A percentile compares a stretch with the other conserved stretches of the same genome.
Conservation (phyloP, 768 basidiomycete species). For the Lepiota subincarnata region DNA sequence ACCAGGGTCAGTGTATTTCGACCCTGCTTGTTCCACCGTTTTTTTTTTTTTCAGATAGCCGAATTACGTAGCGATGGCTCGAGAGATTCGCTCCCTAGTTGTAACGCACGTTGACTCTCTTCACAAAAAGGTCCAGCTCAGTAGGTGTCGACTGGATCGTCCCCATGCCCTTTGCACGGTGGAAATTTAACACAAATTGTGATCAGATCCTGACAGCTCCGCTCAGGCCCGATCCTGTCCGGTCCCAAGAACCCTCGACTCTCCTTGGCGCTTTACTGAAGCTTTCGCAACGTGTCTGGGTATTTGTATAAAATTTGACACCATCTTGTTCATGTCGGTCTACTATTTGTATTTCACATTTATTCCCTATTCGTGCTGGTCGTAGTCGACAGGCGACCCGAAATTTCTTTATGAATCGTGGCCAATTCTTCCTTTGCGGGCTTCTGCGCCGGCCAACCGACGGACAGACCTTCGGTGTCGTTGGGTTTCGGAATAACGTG, state of each 20-base stretch:
- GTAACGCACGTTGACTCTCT: no score
- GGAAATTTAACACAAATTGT: neutral
- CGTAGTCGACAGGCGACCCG: constrained; percentile 33
- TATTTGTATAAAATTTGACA: no score
- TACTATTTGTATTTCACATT: neutral
- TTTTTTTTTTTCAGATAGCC: neutral
- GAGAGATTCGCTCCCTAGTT: no score
- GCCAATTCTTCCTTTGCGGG: constrained; percentile 62
- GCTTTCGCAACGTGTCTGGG: no score
- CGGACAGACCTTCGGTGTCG: constrained; percentile 68
- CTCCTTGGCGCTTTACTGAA: no score
- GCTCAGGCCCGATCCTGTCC: neutral
- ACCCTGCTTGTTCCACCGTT: neutral
- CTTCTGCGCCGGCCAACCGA: constrained; percentile 73
- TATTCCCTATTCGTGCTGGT: neutral
- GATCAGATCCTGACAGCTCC: neutral
- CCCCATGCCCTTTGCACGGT: no score
- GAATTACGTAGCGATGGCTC: neutral
- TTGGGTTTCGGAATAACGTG: constrained; percentile 90
- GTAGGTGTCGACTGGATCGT: no score
- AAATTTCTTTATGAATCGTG: constrained; percentile 54
- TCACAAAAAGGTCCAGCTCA: no score
- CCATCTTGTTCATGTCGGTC: neutral
- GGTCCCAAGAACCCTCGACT: neutral
- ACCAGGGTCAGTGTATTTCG: neutral